Conservation (phyloP, 2,329 filamentous ascomycete species). For the Seiridium cupressi region DNA sequence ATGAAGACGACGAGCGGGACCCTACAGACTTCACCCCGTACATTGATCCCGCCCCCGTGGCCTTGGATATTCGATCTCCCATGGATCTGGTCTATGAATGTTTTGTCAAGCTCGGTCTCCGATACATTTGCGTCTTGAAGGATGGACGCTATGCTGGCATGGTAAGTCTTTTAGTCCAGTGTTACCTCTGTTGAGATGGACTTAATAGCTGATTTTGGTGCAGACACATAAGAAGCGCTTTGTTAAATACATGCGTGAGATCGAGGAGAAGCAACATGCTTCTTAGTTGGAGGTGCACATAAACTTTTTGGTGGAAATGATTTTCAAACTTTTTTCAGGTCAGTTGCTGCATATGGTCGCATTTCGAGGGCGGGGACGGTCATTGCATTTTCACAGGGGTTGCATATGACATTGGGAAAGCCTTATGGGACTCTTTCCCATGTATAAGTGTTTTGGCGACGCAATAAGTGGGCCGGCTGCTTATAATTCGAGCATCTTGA, state of each 20-base stretch:
- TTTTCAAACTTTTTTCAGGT: background rate
- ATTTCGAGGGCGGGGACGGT: no score
- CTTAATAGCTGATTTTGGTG: constrained; percentile 7
- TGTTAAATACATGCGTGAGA: constrained; percentile 87
- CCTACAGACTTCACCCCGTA: constrained; percentile 86
- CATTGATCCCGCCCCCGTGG: constrained; percentile 87
- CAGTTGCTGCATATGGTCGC: no score
- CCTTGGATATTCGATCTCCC: constrained; percentile 83
- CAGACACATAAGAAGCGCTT: constrained; percentile 94
- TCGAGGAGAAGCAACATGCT: constrained; percentile 52
- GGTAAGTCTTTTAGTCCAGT: constrained; percentile 48
- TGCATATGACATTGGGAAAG: no score
- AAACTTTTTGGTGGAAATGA: background rate
- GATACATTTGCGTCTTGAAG: constrained; percentile 86
- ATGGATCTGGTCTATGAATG: constrained; percentile 97
- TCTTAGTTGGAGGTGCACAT: background rate
- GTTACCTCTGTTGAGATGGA: background rate
- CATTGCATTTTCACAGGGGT: background rate
- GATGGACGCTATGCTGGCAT: constrained; percentile 87
- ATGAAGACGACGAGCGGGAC: constrained; percentile 51
- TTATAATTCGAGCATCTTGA: no score
- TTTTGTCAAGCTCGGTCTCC: constrained; percentile 88
- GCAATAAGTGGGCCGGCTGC: no score
- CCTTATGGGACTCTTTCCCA: no score
- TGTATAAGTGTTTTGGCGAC: no score